Conservation (phyloP, 2,329 filamentous ascomycete genomes). For the Phoma sp. region DNA sequence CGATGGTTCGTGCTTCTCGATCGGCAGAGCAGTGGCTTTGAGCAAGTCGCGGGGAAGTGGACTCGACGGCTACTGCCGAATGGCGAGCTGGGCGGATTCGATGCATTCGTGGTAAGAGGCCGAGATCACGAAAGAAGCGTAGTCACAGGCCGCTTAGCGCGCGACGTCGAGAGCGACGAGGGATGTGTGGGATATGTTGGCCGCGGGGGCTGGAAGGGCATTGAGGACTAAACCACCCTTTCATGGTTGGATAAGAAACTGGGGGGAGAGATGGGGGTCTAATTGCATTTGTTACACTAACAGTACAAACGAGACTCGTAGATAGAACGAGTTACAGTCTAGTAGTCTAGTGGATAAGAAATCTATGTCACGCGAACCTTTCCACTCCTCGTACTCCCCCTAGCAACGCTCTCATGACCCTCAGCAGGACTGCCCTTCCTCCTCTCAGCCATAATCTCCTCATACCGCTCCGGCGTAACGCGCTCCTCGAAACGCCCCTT, state of each 20-base stretch:
- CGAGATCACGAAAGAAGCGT: constrained; percentile 70
- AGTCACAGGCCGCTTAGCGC: constrained; percentile 67
- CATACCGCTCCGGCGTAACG: constrained; percentile 1
- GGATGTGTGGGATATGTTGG: constrained; percentile 64
- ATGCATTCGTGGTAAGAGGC: constrained; percentile 68
- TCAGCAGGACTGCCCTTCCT: not conserved
- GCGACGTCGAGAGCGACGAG: constrained; percentile 68
- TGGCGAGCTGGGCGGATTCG: constrained; percentile 51
- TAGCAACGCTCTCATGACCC: not conserved
- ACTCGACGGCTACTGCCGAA: not conserved
- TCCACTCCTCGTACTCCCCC: constrained; percentile 1
- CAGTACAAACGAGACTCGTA: not conserved
- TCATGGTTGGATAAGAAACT: too few relatives aligned
- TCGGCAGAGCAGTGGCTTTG: constrained; percentile 65
- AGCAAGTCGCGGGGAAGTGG: constrained; percentile 17
- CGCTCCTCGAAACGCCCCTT: constrained; percentile 7
- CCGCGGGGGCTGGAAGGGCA: constrained; percentile 70
- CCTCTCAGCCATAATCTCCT: not conserved
- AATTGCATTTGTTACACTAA: not conserved
- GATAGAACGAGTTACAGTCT: not conserved
- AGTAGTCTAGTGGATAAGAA: not conserved
- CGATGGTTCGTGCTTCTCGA: constrained; percentile 73
- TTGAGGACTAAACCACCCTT: not conserved
- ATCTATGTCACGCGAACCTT: not conserved
- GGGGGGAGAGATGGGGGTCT: not conserved